Evolutionary conservation across 2,329 filamentous ascomycete species (phyloP).

Genomic region (Monosporascus sp.): DNA sequence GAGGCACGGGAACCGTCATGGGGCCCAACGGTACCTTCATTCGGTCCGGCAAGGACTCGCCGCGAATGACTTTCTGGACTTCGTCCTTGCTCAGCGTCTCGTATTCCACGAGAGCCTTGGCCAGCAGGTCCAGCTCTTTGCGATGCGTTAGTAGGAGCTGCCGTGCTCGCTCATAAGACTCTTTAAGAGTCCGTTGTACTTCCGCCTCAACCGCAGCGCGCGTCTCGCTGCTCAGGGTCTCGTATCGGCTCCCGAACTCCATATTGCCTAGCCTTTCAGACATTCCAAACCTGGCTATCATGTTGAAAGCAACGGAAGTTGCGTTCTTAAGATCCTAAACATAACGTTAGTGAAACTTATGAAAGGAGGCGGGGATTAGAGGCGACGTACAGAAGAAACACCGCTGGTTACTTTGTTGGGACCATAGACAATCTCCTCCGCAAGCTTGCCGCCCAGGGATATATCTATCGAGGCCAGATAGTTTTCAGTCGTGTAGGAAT

Average conservation of each 20-base stretch:
- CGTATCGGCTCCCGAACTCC: slow-evolving; percentile 77
- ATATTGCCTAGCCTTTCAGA: slow-evolving; percentile 83
- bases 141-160: slow-evolving; percentile 69
- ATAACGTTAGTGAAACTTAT: not conserved
- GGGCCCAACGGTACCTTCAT: slow-evolving; percentile 54
- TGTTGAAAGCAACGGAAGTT: slow-evolving; percentile 75
- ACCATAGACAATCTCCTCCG: slow-evolving; percentile 87
- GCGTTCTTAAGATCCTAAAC: slow-evolving; percentile 74
- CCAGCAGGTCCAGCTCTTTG: slow-evolving; percentile 80
- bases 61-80: slow-evolving; percentile 83
- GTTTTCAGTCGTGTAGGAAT: slow-evolving; percentile 81
- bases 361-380: not conserved
- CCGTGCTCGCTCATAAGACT: slow-evolving; percentile 69
- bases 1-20: slow-evolving; percentile 60
- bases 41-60: slow-evolving; percentile 73
- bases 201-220: slow-evolving; percentile 83
- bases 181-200: slow-evolving; percentile 78
- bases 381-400: slow-evolving; percentile 63
- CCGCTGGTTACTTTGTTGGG: slow-evolving; percentile 88
- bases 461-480: slow-evolving; percentile 77
- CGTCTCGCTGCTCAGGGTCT: slow-evolving; percentile 77
- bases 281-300: slow-evolving; percentile 90
- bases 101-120: slow-evolving; percentile 87
- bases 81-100: slow-evolving; percentile 87
- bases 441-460: slow-evolving; percentile 79